Evolutionary conservation across 2,329 filamentous ascomycete genomes (phyloP).

Genomic region (Aureobasidium mangrovei): DNA sequence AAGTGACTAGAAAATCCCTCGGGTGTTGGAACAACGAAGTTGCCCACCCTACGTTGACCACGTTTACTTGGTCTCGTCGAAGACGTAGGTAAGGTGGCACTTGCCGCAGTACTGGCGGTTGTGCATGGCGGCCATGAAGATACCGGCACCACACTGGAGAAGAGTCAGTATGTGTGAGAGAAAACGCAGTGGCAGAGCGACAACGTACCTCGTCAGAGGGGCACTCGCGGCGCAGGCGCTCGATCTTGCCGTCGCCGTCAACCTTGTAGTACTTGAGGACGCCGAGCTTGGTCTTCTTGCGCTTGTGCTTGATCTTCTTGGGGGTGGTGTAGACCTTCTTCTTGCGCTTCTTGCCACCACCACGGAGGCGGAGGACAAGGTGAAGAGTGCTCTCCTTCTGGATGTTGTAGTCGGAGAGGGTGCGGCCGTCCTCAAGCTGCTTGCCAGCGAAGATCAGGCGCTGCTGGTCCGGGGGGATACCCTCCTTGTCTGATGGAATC

Average conservation of each 20-base stretch:
- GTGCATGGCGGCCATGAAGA: constrained; percentile 99
- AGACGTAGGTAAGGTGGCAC: constrained; percentile 64
- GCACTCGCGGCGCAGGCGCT: constrained; percentile 98
- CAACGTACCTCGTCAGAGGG: constrained; percentile 72
- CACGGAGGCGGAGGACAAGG: constrained; percentile 94
- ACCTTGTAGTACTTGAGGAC: constrained; percentile 99
- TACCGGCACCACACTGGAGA: constrained; percentile 87
- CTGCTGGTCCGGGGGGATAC: constrained; percentile 98
- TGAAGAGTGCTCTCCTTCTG: constrained; percentile 99
- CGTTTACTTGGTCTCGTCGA: constrained; percentile 46
- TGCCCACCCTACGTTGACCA: neutral
- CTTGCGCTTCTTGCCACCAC: constrained; percentile 99
- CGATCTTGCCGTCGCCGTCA: constrained; percentile 98
- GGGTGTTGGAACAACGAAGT: neutral
- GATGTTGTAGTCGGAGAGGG: constrained; percentile 99
- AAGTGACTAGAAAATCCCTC: neutral
- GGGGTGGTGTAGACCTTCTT: constrained; percentile 99
- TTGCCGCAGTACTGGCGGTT: constrained; percentile 94
- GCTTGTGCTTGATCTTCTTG: constrained; percentile 99
- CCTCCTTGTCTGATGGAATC: constrained; percentile 84
- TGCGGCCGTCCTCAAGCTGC: constrained; percentile 99
- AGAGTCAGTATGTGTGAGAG: neutral
- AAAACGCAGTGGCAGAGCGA: neutral
- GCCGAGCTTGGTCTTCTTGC: constrained; percentile 99
- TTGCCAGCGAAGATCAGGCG: constrained; percentile 99